Evolutionary conservation across 1,284 basidiomycete species (phyloP).

Genomic region (Puccinia coronata): DNA sequence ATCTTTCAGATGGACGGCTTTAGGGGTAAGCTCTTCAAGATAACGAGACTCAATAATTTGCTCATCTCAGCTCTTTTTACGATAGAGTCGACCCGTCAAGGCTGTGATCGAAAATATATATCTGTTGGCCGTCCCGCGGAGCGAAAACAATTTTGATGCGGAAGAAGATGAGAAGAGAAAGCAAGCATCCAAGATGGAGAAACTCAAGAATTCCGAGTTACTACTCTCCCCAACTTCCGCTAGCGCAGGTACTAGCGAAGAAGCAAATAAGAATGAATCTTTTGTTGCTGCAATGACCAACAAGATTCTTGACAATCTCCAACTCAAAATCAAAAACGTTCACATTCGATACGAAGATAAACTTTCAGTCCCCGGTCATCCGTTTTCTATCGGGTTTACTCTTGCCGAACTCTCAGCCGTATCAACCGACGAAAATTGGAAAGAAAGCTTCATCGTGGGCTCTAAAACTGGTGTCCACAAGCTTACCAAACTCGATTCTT

Average conservation of each 20-base stretch:
- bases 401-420: conserved; percentile 87
- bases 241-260: conserved; percentile 62
- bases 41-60: neutral
- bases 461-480: conserved; percentile 88
- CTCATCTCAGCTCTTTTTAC: neutral
- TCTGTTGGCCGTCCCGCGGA: conserved; percentile 46
- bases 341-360: conserved; percentile 96
- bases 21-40: conserved; percentile 15
- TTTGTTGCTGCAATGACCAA: conserved; percentile 80
- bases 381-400: conserved; percentile 89
- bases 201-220: conserved; percentile 46
- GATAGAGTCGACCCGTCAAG: conserved; percentile 46
- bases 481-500: conserved; percentile 82
- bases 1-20: conserved; percentile 31
- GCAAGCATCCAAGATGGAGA: conserved; percentile 49
- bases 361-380: conserved; percentile 91
- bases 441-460: conserved; percentile 92
- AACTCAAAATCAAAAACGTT: conserved; percentile 91
- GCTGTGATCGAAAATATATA: conserved; percentile 50
- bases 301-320: conserved; percentile 94
- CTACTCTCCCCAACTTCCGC: conserved; percentile 28
- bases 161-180: conserved; percentile 49
- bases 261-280: conserved; percentile 75
- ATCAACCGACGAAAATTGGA: conserved; percentile 90
- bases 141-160: conserved; percentile 44